phyloP scores from a whole-genome alignment of 1,139 yeast species.

The Hyphopichia buzzinii region DNA sequence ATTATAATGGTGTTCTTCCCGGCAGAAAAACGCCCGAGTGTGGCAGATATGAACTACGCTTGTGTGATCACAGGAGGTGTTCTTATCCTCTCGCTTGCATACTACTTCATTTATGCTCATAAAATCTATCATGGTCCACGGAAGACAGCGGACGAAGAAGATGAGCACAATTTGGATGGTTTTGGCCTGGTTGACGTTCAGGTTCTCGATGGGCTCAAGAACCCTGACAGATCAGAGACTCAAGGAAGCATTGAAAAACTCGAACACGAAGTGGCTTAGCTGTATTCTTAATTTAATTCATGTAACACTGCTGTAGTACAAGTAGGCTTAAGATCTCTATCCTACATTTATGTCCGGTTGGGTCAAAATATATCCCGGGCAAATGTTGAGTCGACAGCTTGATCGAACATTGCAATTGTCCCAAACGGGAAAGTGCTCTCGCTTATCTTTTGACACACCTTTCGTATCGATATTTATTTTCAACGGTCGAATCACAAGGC shows the following conservation, averaged over 20 bases:
- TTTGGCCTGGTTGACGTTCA: neutral
- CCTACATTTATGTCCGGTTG: no score
- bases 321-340: no score
- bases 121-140: slow-evolving; percentile 34
- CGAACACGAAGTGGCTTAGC: no score
- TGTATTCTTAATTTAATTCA: no score
- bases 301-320: no score
- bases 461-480: no score
- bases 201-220: neutral
- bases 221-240: neutral
- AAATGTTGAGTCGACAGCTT: no score
- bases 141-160: slow-evolving; percentile 23
- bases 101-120: slow-evolving; percentile 29
- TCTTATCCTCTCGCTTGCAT: slow-evolving; percentile 28
- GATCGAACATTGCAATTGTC: no score
- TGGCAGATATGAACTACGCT: slow-evolving; percentile 36
- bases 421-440: no score
- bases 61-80: slow-evolving; percentile 34
- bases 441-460: no score
- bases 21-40: slow-evolving; percentile 23
- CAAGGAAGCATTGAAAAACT: neutral
- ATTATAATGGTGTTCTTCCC: slow-evolving; percentile 43
- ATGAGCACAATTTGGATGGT: slow-evolving; percentile 5
- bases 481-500: no score
- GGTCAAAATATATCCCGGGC: no score